Percentiles rank a stretch among this genome's conserved stretches.
These are phyloP conservation scores for Puya raimondii DNA, from an alignment of 176 grass and related monocot species.

Conservation along the genomic window DNA sequence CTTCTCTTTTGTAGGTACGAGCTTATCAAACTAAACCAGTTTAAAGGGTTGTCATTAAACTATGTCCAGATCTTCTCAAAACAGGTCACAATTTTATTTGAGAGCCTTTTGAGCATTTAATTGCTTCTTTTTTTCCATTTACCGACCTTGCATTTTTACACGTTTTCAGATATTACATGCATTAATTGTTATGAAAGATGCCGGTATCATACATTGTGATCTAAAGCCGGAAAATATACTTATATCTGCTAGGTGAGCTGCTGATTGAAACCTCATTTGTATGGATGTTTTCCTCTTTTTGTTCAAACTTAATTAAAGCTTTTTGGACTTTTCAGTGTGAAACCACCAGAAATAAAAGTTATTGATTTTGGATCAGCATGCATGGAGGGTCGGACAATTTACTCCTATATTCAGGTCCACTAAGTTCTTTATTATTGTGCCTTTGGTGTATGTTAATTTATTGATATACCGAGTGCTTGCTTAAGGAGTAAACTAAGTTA, in stretches of 20 bases:
- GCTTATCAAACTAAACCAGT: constrained; percentile 71
- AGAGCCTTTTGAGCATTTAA: constrained; percentile 1
- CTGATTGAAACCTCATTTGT: constrained; percentile 16
- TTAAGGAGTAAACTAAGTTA: too few species aligned
- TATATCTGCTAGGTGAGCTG: constrained; percentile 61
- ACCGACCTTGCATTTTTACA: constrained; percentile 14
- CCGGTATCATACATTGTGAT: constrained; percentile 98
- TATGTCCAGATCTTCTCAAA: constrained; percentile 88
- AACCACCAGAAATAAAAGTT: constrained; percentile 88
- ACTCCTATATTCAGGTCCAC: constrained; percentile 95
- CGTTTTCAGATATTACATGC: constrained; percentile 80
- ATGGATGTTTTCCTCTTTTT: constrained; percentile 13
- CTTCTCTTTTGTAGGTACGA: constrained; percentile 57
- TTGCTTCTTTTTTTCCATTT: constrained; percentile 16
- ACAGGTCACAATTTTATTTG: constrained; percentile 52
- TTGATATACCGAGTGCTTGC: not conserved
- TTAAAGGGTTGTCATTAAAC: constrained; percentile 82
- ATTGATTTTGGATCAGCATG: constrained; percentile 99
- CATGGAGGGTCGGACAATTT: constrained; percentile 81
- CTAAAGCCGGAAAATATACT: constrained; percentile 99
- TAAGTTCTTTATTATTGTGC: not conserved
- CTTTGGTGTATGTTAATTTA: not conserved
- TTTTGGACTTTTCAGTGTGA: constrained; percentile 53
- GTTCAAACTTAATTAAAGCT: constrained; percentile 21
- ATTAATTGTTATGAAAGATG: constrained; percentile 91